Evolutionary conservation across 768 basidiomycete species (phyloP).

Genomic region (Panaeolus cyanescens): DNA sequence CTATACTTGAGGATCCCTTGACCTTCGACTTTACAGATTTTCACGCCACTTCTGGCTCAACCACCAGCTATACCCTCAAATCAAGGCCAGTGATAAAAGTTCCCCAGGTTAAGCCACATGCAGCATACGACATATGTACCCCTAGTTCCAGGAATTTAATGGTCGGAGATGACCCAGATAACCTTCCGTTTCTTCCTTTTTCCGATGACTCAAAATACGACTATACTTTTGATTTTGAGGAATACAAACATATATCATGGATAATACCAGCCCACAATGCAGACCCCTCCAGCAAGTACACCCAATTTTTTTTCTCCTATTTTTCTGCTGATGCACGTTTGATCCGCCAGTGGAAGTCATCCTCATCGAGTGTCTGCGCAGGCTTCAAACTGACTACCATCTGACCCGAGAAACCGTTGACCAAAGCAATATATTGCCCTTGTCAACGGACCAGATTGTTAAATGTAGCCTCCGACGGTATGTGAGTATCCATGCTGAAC

Average conservation of each 20-base stretch:
- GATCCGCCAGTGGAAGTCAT: slow-evolving; percentile 47
- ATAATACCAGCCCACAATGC: slow-evolving; percentile 16
- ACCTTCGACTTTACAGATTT: background rate
- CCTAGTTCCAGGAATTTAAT: slow-evolving; percentile 48
- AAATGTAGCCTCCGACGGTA: slow-evolving; percentile 9
- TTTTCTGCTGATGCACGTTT: background rate
- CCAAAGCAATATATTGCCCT: slow-evolving; percentile 45
- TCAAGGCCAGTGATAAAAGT: background rate
- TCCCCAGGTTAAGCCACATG: slow-evolving; percentile 18
- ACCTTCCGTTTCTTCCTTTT: slow-evolving; percentile 63
- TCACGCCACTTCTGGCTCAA: background rate
- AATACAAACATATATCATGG: slow-evolving; percentile 53
- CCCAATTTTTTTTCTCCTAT: background rate
- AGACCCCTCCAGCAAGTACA: slow-evolving; percentile 38
- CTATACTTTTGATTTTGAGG: slow-evolving; percentile 33
- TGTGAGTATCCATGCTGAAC: background rate
- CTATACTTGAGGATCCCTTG: background rate
- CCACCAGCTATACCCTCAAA: background rate
- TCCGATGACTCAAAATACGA: slow-evolving; percentile 62
- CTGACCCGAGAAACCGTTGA: slow-evolving; percentile 51
- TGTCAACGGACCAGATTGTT: slow-evolving; percentile 5
- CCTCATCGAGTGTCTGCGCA: slow-evolving; percentile 45
- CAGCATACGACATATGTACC: slow-evolving; percentile 59
- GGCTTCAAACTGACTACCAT: slow-evolving; percentile 37
- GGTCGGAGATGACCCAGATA: slow-evolving; percentile 57